phyloP scores from a whole-genome alignment of 2,329 filamentous ascomycete species.

The Ceratocystiopsis minuta region DNA sequence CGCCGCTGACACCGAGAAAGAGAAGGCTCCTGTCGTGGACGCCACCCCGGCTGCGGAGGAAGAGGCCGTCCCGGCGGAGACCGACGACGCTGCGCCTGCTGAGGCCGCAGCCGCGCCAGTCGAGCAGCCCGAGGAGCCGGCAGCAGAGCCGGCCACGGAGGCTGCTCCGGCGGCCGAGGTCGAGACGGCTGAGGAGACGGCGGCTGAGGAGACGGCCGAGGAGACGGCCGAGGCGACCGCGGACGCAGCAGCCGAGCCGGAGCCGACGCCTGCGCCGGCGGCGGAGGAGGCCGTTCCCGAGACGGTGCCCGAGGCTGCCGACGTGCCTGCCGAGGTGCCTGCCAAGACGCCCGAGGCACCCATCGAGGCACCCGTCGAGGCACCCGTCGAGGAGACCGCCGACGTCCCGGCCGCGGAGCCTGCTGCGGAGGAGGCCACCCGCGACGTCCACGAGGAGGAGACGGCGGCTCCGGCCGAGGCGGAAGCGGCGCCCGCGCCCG shows the following conservation, averaged over 20 bases:
- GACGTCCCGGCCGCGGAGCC: not conserved
- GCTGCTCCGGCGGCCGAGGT: no score
- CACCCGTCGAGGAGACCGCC: not conserved
- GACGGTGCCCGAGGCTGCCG: not conserved
- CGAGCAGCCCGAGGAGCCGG: not conserved
- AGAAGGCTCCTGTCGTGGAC: not conserved
- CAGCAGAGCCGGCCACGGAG: not conserved
- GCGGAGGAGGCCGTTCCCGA: not conserved
- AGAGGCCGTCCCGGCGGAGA: no score
- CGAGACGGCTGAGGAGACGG: not conserved
- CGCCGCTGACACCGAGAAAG: not conserved
- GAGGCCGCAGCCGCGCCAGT: no score
- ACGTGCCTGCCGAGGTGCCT: conserved; percentile 2
- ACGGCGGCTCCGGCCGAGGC: not conserved
- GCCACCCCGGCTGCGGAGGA: no score
- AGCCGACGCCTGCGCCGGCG: no score
- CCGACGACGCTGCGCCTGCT: not conserved
- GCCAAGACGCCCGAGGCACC: not conserved
- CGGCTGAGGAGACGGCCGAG: no score
- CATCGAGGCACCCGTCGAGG: not conserved
- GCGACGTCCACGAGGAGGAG: conserved; percentile 1
- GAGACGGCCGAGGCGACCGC: no score
- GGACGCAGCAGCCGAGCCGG: not conserved
- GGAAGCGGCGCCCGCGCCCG: conserved; percentile 2
- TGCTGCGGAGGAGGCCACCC: not conserved